phyloP scores from a whole-genome alignment of 192 early-diverging fungal species.

The Polychytrium aggregatum region DNA sequence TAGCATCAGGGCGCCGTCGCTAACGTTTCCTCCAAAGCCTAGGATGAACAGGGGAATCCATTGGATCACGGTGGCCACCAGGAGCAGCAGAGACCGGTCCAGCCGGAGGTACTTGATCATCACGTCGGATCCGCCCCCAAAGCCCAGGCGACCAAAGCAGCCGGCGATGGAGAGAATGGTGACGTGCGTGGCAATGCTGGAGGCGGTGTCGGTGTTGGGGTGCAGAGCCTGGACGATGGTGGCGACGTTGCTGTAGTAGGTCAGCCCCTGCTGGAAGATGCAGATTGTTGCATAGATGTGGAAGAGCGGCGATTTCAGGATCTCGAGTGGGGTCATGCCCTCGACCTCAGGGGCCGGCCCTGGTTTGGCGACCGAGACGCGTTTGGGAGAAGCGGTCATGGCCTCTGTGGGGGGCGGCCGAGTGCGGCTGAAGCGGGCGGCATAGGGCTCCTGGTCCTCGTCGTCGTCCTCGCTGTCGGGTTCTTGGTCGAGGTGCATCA shows the following conservation, averaged over 20 bases:
- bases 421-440: too few species aligned
- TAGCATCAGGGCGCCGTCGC: background rate
- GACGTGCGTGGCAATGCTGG: slow-evolving; percentile 11
- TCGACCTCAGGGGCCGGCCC: too few species aligned
- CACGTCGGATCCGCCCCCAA: slow-evolving; percentile 6
- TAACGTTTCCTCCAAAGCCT: background rate
- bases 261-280: slow-evolving; percentile 15
- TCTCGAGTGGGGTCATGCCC: too few species aligned
- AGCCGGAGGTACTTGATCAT: background rate
- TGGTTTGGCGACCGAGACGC: too few species aligned
- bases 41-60: slow-evolving; percentile 1
- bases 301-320: slow-evolving; percentile 16
- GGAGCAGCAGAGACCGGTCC: slow-evolving; percentile 14
- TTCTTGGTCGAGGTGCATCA: too few species aligned
- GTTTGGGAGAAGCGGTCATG: too few species aligned
- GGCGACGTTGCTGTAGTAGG: slow-evolving; percentile 19
- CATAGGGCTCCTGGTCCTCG: too few species aligned
- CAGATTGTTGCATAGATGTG: slow-evolving; percentile 14
- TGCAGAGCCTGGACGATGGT: slow-evolving; percentile 18
- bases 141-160: slow-evolving; percentile 7
- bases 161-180: slow-evolving; percentile 20
- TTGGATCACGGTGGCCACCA: slow-evolving; percentile 6
- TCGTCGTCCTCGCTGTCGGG: too few species aligned
- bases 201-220: too few species aligned
- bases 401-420: too few species aligned